A percentile compares a stretch with the other conserved stretches of the same genome.
Conservation (phyloP, 495 filamentous ascomycete species). For the Neurospora sublineolata region DNA sequence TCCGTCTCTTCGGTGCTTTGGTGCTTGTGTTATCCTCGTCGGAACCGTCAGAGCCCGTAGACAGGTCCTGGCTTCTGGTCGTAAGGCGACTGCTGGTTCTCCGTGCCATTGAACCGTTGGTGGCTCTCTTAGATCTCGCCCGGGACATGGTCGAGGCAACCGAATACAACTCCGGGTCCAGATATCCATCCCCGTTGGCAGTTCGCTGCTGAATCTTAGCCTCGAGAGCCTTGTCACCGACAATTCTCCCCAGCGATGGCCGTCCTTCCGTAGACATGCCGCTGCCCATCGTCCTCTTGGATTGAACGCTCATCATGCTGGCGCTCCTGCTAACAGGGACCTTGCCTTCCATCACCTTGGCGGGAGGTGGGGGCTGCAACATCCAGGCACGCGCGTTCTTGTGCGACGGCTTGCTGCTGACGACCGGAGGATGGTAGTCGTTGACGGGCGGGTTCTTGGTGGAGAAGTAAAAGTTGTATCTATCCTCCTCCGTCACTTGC, state of each 20-base stretch:
- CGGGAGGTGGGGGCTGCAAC: slow-evolving; percentile 75
- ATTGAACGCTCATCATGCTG: slow-evolving; percentile 24
- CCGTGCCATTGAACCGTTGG: slow-evolving; percentile 14
- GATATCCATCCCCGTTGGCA: slow-evolving; percentile 19
- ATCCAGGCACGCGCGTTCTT: slow-evolving; percentile 72
- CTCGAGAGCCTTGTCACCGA: slow-evolving; percentile 29
- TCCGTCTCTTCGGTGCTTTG: slow-evolving; percentile 1
- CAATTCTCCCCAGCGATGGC: slow-evolving; percentile 15
- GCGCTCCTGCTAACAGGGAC: slow-evolving; percentile 42
- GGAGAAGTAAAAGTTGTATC: slow-evolving; percentile 46
- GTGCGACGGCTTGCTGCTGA: slow-evolving; percentile 57
- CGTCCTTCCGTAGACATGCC: neutral
- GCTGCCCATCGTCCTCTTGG: slow-evolving; percentile 13
- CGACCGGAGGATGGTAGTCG: slow-evolving; percentile 76
- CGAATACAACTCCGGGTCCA: slow-evolving; percentile 15
- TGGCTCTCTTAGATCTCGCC: slow-evolving; percentile 14
- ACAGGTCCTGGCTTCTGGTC: slow-evolving; percentile 23
- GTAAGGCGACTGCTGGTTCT: slow-evolving; percentile 22
- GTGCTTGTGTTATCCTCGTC: slow-evolving; percentile 7
- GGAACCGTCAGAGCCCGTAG: slow-evolving; percentile 26
- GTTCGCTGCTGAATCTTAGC: slow-evolving; percentile 19
- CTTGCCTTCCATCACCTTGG: slow-evolving; percentile 80
- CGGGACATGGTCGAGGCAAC: slow-evolving; percentile 9
- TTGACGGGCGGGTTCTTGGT: slow-evolving; percentile 71
- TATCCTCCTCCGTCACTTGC: slow-evolving; percentile 30